Conservation (phyloP, 345 rosid genomes). For the Hibiscus trionum region DNA sequence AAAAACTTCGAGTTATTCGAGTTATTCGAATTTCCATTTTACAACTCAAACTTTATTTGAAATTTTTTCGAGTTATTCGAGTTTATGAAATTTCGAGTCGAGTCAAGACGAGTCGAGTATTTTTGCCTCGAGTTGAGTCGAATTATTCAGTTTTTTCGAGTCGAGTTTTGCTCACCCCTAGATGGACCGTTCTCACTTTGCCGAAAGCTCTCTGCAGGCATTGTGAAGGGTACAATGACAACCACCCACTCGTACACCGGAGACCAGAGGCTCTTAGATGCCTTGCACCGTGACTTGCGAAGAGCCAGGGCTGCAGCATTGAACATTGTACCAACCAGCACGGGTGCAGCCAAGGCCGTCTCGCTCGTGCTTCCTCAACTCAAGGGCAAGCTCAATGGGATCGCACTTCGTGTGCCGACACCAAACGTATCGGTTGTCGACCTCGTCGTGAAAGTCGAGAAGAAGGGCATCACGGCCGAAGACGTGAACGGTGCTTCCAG, state of each 20-base stretch:
- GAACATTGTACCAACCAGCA: slow-evolving; percentile 96
- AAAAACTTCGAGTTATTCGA: no score
- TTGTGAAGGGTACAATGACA: slow-evolving; percentile 98
- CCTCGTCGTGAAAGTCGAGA: slow-evolving; percentile 76
- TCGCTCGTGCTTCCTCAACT: slow-evolving; percentile 93
- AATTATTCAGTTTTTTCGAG: no score
- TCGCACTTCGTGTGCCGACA: slow-evolving; percentile 97
- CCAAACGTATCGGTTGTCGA: slow-evolving; percentile 95
- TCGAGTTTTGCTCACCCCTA: no score
- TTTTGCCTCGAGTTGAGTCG: no score
- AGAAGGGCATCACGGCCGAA: slow-evolving; percentile 76
- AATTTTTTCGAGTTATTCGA: no score
- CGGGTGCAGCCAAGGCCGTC: slow-evolving; percentile 98
- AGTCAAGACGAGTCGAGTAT: no score
- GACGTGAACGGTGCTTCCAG: slow-evolving; percentile 93
- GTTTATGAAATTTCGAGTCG: no score
- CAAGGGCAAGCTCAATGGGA: slow-evolving; percentile 96
- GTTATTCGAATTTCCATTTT: no score
- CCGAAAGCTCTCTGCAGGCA: slow-evolving; percentile 46
- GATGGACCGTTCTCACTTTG: not conserved
- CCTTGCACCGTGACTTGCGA: slow-evolving; percentile 93
- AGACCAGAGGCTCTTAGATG: slow-evolving; percentile 97
- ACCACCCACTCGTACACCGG: slow-evolving; percentile 99
- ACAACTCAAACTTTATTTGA: no score
- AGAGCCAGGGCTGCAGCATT: slow-evolving; percentile 97